Conservation (phyloP, 225 moss, liverwort and hornwort genomes). For the Straminergon stramineum region DNA sequence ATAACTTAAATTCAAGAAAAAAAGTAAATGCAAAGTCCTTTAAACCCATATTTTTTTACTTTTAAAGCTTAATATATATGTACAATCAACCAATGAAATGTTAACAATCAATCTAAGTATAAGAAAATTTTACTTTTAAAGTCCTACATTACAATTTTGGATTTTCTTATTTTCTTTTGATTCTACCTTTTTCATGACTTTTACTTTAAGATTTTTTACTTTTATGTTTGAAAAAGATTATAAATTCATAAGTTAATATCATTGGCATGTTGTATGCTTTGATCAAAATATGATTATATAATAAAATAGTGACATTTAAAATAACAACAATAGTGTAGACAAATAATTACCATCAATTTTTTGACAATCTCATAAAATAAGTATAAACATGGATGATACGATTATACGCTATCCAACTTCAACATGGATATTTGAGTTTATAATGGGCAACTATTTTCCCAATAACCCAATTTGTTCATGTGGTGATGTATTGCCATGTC, state of each 20-base stretch:
- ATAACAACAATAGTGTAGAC: too few species aligned
- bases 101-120: not conserved
- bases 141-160: not conserved
- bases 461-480: accelerated
- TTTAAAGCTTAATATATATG: not conserved
- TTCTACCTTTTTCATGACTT: too few species aligned
- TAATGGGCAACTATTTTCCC: not conserved
- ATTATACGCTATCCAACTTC: not conserved
- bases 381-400: not conserved
- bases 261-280: not conserved
- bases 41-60: not conserved
- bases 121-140: not conserved
- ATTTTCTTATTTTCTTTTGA: not conserved
- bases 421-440: not conserved
- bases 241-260: too few species aligned
- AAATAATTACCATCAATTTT: not conserved
- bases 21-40: not conserved
- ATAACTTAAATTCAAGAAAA: not conserved
- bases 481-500: not conserved
- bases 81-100: not conserved
- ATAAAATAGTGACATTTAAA: not conserved
- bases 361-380: too few species aligned
- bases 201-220: not conserved
- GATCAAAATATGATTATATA: not conserved
- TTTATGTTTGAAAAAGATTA: not conserved